Evolutionary conservation across 192 early-diverging fungal species (phyloP).

Genomic region (Borealophlyctis nickersoniae): DNA sequence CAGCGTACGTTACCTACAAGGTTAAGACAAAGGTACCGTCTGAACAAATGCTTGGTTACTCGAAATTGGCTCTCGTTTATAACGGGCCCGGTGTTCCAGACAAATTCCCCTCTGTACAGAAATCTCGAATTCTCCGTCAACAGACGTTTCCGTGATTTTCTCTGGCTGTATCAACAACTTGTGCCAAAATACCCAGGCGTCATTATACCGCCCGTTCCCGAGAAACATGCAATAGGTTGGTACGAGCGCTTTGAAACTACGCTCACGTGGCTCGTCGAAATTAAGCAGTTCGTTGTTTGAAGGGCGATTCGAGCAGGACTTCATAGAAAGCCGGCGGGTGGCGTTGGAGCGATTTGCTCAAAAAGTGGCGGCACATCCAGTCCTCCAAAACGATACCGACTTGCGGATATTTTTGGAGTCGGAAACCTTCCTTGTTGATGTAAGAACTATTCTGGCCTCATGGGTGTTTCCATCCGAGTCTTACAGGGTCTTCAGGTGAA

Average conservation of each 20-base stretch:
- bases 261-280: background rate
- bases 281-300: no score
- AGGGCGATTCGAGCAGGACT: slow-evolving; percentile 93
- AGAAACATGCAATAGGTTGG: slow-evolving; percentile 83
- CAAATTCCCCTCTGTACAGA: slow-evolving; percentile 72
- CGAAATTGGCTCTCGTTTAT: slow-evolving; percentile 5
- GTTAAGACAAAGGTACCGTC: slow-evolving; percentile 76
- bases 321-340: slow-evolving; percentile 82
- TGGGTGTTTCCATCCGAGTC: background rate
- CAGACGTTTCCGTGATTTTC: slow-evolving; percentile 89
- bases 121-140: slow-evolving; percentile 75
- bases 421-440: slow-evolving; percentile 72
- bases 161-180: slow-evolving; percentile 88
- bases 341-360: slow-evolving; percentile 79
- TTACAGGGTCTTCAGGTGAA: background rate
- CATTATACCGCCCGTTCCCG: slow-evolving; percentile 88
- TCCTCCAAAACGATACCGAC: slow-evolving; percentile 77
- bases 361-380: slow-evolving; percentile 77
- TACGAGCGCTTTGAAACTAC: background rate
- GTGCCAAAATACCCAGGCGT: slow-evolving; percentile 76
- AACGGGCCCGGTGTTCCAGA: slow-evolving; percentile 38
- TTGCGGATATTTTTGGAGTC: slow-evolving; percentile 86
- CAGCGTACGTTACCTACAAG: slow-evolving; percentile 82
- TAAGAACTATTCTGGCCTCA: slow-evolving; percentile 10
- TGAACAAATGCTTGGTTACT: slow-evolving; percentile 31